Base-by-base conservation (phyloP, 1,284 basidiomycete genomes). In the Rhodotorula sp. region DNA sequence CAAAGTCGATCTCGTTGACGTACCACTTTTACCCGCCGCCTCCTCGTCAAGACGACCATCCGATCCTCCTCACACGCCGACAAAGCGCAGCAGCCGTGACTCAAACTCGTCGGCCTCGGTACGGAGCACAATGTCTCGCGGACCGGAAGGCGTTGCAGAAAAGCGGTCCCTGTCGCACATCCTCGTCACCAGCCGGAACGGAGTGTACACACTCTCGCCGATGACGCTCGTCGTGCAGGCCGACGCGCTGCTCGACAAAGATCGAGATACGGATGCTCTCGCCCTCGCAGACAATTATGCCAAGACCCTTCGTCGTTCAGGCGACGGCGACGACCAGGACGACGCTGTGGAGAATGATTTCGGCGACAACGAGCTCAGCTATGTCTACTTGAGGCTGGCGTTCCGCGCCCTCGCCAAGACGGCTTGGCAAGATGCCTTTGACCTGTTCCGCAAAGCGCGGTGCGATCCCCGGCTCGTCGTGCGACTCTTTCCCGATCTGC, bases 321-420 rank as follows among this genome's bases (percentile, higher is more conserved):
- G 24, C n/a, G 51, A 6, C 6, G 51, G 6, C 51, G 51, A n/a
- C n/a, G 29, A 54, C 24, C 24, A n/a, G 49, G 49, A 51, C 18
- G 24, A 51, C 49, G 4, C 22, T 10, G 26, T 12, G 14, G 26
- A 29, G 14, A 12, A 26, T 18, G n/a, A 26, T 18, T 10, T 18
- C 53, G 75, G 88, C 86, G 82, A 83, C 66, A 87, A 89, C 59
- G 88, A 89, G 76, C 79, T 91, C 54, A 83, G 83, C 73, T 93
- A 91, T 78, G 84, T 91, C 51, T 89, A 89, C 78, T 89, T 91
- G 78, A 85, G 87, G 60, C 85, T 91, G 68, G 91, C 89, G 29
- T 90, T 90, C 78, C 85, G 87, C 79, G 87, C 86, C 72, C 84
- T 93, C 74, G 79, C 82, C 26, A 87, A 90, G 78, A 91, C 89